These are phyloP conservation scores for Diutina scorzettiae DNA, from an alignment of 1,139 yeast species.

Conservation along the genomic window DNA sequence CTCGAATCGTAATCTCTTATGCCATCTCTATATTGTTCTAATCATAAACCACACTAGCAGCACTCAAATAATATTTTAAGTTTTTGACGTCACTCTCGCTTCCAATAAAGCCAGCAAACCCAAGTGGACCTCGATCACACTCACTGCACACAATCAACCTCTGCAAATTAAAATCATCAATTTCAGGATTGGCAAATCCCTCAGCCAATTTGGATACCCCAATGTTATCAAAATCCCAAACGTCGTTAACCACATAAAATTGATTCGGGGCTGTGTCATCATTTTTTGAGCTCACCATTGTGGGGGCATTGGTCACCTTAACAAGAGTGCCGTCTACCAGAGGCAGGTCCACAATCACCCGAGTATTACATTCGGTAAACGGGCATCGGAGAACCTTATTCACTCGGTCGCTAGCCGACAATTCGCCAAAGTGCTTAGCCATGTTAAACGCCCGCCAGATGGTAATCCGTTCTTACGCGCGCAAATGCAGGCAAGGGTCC, in stretches of 20 bases:
- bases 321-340: constrained; percentile 10
- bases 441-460: no score
- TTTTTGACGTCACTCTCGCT: constrained; percentile 22
- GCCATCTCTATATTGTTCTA: no score
- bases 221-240: constrained; percentile 69
- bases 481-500: no score
- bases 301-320: constrained; percentile 18
- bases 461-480: no score
- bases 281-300: constrained; percentile 14
- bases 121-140: constrained; percentile 67
- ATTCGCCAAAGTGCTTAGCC: neutral
- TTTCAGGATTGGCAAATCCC: constrained; percentile 9
- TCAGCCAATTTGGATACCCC: constrained; percentile 51
- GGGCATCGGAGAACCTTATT: constrained; percentile 19
- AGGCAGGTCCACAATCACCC: constrained; percentile 20
- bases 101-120: constrained; percentile 41
- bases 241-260: constrained; percentile 37
- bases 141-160: constrained; percentile 55
- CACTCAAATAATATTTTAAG: constrained; percentile 31
- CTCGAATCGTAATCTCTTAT: no score
- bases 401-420: neutral
- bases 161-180: constrained; percentile 19
- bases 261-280: constrained; percentile 8
- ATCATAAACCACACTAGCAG: constrained; percentile 32
- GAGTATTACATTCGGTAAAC: constrained; percentile 22